Evolutionary conservation across 495 filamentous ascomycete species (phyloP).

Genomic region (Evernia prunastri): DNA sequence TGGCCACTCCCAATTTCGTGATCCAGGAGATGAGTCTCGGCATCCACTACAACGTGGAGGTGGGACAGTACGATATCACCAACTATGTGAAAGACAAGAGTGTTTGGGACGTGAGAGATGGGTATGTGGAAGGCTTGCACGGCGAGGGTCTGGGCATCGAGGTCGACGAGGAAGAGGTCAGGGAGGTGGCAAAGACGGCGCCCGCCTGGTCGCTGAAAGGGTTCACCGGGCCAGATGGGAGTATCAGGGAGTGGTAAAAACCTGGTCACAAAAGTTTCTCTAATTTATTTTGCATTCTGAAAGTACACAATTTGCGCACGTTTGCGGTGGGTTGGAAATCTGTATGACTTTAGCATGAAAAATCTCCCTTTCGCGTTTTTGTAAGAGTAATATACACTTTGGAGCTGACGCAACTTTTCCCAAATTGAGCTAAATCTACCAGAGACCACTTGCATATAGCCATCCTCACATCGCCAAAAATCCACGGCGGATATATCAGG

Average conservation of each 20-base stretch:
- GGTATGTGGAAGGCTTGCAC: slow-evolving; percentile 56
- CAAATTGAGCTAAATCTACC: neutral
- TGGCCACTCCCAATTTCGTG: slow-evolving; percentile 60
- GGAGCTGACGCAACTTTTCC: neutral
- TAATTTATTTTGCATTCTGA: neutral
- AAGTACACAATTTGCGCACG: neutral
- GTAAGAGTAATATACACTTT: neutral
- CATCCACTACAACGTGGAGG: slow-evolving; percentile 69
- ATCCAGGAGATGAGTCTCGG: slow-evolving; percentile 79
- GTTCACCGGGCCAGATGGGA: slow-evolving; percentile 65
- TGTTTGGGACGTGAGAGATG: slow-evolving; percentile 59
- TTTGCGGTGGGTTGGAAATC: neutral
- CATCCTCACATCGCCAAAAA: neutral
- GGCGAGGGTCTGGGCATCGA: slow-evolving; percentile 70
- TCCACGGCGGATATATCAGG: too few species aligned
- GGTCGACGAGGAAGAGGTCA: slow-evolving; percentile 61
- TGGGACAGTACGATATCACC: slow-evolving; percentile 56
- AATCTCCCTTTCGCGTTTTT: neutral
- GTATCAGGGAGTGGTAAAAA: slow-evolving; percentile 64
- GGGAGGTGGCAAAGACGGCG: slow-evolving; percentile 45
- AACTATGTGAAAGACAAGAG: slow-evolving; percentile 58
- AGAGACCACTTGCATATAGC: neutral
- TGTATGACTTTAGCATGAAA: neutral
- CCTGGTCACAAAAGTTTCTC: neutral
- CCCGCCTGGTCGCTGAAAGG: slow-evolving; percentile 53